phyloP scores from a whole-genome alignment of 1,284 basidiomycete species.

The Ustilago shanxiensis region DNA sequence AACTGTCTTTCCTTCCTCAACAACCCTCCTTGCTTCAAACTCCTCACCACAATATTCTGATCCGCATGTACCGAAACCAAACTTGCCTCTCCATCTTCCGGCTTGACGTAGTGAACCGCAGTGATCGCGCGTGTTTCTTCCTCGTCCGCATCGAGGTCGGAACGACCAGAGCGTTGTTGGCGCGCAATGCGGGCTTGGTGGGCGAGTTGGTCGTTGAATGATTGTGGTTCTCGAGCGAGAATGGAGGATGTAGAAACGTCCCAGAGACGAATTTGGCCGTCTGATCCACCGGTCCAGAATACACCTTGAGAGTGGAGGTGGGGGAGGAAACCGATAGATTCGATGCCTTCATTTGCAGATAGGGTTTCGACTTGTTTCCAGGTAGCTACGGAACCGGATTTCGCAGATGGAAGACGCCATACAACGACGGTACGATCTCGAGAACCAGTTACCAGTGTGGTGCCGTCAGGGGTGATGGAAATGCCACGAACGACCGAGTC shows the following conservation, averaged over 20 bases:
- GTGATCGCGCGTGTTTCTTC: conserved; percentile 63
- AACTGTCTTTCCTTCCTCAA: conserved; percentile 78
- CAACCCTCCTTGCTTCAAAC: conserved; percentile 72
- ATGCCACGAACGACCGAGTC: conserved; percentile 67
- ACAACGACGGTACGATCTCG: conserved; percentile 62
- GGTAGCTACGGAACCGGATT: background rate
- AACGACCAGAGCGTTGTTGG: conserved; percentile 7
- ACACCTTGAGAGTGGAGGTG: conserved; percentile 64
- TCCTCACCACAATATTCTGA: conserved; percentile 89
- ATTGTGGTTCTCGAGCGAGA: conserved; percentile 31
- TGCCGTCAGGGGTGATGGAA: conserved; percentile 54
- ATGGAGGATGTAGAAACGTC: conserved; percentile 39
- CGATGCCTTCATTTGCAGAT: conserved; percentile 63
- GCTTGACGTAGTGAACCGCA: conserved; percentile 49
- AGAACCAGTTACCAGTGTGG: conserved; percentile 53
- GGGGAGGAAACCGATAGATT: conserved; percentile 59
- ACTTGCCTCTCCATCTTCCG: background rate
- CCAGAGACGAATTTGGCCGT: conserved; percentile 61
- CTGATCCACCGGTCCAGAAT: conserved; percentile 63
- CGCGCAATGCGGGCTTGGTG: conserved; percentile 9
- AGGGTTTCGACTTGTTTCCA: conserved; percentile 63
- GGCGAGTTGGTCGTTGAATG: conserved; percentile 35
- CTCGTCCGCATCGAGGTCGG: conserved; percentile 35
- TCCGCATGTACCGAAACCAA: conserved; percentile 89
- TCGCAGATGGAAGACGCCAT: conserved; percentile 39